These are phyloP conservation scores for Colletotrichum abscissum DNA, from an alignment of 2,329 filamentous ascomycete genomes.

Conservation along the genomic window DNA sequence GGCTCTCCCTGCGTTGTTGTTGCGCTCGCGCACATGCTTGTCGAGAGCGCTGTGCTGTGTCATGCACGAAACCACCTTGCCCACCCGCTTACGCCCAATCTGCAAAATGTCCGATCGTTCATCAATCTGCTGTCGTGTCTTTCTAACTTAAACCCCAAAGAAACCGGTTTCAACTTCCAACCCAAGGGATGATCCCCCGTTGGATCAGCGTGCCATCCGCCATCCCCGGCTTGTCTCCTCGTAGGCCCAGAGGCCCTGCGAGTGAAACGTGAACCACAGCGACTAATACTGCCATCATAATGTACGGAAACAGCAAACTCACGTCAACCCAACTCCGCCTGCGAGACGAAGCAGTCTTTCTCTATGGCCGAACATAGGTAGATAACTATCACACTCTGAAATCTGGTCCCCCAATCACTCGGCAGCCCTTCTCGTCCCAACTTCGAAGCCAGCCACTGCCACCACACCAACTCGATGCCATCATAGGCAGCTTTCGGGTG, in stretches of 20 bases:
- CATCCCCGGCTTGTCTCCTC: conserved; percentile 7
- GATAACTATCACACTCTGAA: background rate
- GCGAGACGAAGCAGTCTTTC: background rate
- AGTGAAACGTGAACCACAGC: conserved; percentile 6
- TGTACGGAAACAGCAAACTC: background rate
- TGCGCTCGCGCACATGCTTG: conserved; percentile 22
- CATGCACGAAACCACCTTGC: conserved; percentile 33
- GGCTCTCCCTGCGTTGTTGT: conserved; percentile 4
- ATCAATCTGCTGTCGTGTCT: conserved; percentile 26
- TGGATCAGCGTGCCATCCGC: conserved; percentile 22
- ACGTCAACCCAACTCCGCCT: background rate
- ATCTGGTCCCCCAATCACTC: conserved; percentile 20
- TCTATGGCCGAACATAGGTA: background rate
- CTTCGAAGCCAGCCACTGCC: background rate
- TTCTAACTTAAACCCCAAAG: conserved; percentile 11
- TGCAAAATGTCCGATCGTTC: conserved; percentile 21
- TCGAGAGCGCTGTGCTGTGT: conserved; percentile 22
- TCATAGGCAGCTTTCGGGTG: conserved; percentile 14
- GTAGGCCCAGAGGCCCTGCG: background rate
- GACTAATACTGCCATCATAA: too few species aligned
- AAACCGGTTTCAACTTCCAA: conserved; percentile 32
- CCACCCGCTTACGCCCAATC: conserved; percentile 8
- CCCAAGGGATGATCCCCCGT: conserved; percentile 5
- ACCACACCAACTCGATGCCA: conserved; percentile 21
- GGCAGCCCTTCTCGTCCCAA: conserved; percentile 23